Evolutionary conservation across 805 yeast genomes (phyloP), one percentile per base, ranked within the genome.

Genomic region (Yarrowia sp.): DNA sequence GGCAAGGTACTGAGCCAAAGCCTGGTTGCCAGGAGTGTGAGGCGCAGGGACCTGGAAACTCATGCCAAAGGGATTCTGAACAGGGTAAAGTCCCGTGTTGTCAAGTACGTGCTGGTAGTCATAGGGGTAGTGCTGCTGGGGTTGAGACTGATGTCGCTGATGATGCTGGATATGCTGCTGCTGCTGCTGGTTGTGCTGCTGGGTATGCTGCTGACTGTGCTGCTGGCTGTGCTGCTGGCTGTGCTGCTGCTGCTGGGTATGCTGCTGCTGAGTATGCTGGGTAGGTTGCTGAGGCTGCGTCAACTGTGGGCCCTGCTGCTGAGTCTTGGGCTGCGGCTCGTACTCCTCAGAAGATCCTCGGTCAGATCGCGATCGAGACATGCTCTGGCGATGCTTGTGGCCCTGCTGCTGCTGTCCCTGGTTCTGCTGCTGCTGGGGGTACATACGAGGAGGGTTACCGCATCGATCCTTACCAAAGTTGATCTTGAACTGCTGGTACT

Each of bases 391-490:
- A 8, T 55, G 47, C 14, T 41, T 39, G 15, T 41, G 47, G 17
- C 61, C 61, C 8, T 39, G 47, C 17, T 55, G 61, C 6, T 55
- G 45, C 11, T 41, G 47, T 6, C 35, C 43, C 43, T 51, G 58
- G 17, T n/a, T 51, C 43, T 36, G 58, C 58, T 51, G 58, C 11
- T 36, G 58, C 35, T 44, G 50, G 15, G 64, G 51, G 35, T 58
- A 44, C 51, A 58, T 44, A 13, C 51, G 50, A n/a, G 98, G 97
- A 66, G 91, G 86, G 73, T 92, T 91, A 35, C 98, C 98, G 76
- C 98, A 93, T 72, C 99, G 83, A 74, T 91, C 97, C 73, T 92
- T 92, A 61, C 98, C 98, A 74, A 89, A 92, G 74, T 92, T 91
- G 70, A 93, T 88, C 75, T 90, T 90, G 71, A 92, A 81, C 66